Conservation (phyloP, 805 yeast genomes). For the Ogataea glucozyma region DNA sequence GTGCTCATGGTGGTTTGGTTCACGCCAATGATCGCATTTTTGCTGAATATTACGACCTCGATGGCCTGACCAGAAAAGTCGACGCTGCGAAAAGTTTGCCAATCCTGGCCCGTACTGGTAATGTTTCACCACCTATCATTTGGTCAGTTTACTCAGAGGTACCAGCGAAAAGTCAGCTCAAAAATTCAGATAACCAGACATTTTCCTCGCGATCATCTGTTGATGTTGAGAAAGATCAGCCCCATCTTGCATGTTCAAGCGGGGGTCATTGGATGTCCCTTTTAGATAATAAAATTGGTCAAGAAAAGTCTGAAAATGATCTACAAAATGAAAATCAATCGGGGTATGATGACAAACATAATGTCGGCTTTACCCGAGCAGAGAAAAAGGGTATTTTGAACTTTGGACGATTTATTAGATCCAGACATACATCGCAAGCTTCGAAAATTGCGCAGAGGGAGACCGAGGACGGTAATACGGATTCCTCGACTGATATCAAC, state of each 20-base stretch:
- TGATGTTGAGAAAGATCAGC: too few relatives aligned
- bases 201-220: too few relatives aligned
- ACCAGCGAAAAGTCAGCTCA: too few relatives aligned
- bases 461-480: constrained; percentile 7
- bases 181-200: too few relatives aligned
- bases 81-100: neutral
- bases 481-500: constrained; percentile 13
- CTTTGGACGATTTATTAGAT: constrained; percentile 14
- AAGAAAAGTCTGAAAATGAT: too few relatives aligned
- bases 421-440: neutral
- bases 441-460: constrained; percentile 6
- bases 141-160: too few relatives aligned
- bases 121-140: neutral
- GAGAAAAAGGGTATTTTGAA: constrained; percentile 15
- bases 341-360: neutral
- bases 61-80: neutral
- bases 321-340: too few relatives aligned
- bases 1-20: too few relatives aligned
- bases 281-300: too few relatives aligned
- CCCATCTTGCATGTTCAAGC: too few relatives aligned
- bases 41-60: neutral
- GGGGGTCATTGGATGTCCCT: neutral
- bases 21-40: neutral
- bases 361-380: neutral
- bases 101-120: neutral